Base-by-base conservation (phyloP, 352 stramenopile species). In the Phytophthora cajani region DNA sequence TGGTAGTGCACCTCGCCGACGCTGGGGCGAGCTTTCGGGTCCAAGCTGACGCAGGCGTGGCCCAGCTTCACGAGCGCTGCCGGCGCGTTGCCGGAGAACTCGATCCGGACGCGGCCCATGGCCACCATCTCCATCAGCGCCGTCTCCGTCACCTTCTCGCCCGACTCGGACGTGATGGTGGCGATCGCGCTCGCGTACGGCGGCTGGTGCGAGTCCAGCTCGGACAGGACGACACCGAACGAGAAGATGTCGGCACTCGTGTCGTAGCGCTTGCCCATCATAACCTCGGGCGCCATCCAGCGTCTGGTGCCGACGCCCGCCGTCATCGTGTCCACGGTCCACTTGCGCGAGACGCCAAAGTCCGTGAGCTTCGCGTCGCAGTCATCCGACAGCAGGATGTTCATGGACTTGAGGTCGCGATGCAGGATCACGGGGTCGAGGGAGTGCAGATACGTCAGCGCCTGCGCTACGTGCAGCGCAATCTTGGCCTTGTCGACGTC, bases 341-440 rank as follows among this genome's bases (percentile, higher is more conserved):
- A 72, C 42, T 76, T 73, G 7, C 81, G 67, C 5, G 78, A 80
- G 2, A 85, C 72, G 25, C 83, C 83, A 69, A 91, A 91, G 64
- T 88, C 80, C 9, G 79, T 81, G 67, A 91, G 44, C 38, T 91
- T 91, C 23, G 83, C 77, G 14, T 79, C 51, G 38, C 67, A 67
- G 2, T 73, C 38, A 0, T 50, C 42, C 6, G 71, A 62, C 16
- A 91, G 55, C 9, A 91, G 60, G 27, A 91, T 77, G 59, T 89
- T 91, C 64, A 79, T 82, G 1, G 83, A 89, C 61, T 89, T 91
- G 51, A 91, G 67, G 44, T 91, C 79, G 49, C 81, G 79, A 25
- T 88, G 80, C 25, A 91, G 36, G 0, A 87, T 55, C 9, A 71
- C 52, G 0, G 77, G 75, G 5, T 85, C 64, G 0, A 91, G 68